Conservation (phyloP, 441 rosid genomes). For the Gossypium davidsonii region DNA sequence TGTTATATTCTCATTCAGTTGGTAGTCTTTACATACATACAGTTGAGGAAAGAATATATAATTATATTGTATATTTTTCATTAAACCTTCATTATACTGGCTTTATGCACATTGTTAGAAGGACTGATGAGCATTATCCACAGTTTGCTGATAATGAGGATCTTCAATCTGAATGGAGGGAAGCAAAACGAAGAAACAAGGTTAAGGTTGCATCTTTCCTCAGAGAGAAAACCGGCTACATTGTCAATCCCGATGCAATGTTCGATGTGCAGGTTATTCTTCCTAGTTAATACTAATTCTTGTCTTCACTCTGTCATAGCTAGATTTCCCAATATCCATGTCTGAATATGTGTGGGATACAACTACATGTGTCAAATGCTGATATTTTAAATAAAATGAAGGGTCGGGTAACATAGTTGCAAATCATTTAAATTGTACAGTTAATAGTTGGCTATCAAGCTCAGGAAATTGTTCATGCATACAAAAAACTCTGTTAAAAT, state of each 20-base stretch:
- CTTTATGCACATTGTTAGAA: not conserved
- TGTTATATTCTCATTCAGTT: not conserved
- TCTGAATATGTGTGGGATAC: not conserved
- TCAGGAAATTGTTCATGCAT: not conserved
- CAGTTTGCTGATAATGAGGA: slow-evolving; percentile 70
- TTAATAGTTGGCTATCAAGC: not conserved
- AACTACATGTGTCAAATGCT: no score
- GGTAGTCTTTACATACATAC: not conserved
- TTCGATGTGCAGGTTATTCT: slow-evolving; percentile 76
- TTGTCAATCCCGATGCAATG: slow-evolving; percentile 83
- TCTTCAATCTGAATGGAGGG: slow-evolving; percentile 73
- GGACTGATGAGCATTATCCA: not conserved
- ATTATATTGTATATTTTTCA: not conserved
- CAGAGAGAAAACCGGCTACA: slow-evolving; percentile 76
- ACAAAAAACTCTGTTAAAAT: not conserved
- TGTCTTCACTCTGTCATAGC: not conserved
- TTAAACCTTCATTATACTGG: not conserved
- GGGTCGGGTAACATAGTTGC: not conserved
- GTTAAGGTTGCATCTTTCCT: slow-evolving; percentile 67
- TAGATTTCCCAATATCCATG: not conserved
- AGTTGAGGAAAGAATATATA: not conserved
- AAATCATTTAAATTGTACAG: not conserved
- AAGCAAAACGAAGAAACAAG: slow-evolving; percentile 75
- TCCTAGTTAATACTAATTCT: not conserved
- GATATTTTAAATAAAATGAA: no score